Percentiles rank a stretch among this genome's conserved stretches.
Conservation (phyloP, 179 eudicot species). For the Monotropa hypopitys region DNA sequence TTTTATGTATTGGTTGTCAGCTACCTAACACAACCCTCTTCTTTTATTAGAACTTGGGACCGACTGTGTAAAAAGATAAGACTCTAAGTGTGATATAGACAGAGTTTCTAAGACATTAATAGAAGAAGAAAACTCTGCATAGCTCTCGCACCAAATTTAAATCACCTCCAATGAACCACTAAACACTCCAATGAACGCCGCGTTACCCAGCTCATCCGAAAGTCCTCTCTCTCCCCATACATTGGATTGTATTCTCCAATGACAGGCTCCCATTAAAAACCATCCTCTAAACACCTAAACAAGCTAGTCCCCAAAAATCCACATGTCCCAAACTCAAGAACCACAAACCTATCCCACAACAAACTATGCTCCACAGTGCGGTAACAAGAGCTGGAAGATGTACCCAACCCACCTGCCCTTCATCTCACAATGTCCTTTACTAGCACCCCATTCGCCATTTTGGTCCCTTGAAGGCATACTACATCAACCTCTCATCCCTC, state of each 20-base stretch:
- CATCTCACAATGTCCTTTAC: background rate
- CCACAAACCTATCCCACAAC: background rate
- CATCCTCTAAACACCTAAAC: background rate
- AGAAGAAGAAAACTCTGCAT: background rate
- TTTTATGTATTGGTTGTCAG: no score
- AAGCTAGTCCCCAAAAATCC: background rate
- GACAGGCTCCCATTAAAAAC: background rate
- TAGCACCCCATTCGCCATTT: background rate
- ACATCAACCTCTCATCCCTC: background rate
- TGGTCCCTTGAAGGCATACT: background rate
- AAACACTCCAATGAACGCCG: background rate
- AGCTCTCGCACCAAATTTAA: background rate
- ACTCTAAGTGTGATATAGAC: no score
- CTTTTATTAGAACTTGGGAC: no score
- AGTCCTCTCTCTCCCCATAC: background rate
- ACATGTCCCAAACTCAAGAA: background rate
- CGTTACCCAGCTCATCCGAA: background rate
- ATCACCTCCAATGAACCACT: no score
- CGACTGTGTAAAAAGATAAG: no score
- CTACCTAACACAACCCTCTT: no score
- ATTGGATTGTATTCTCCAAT: background rate
- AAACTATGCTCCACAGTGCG: background rate
- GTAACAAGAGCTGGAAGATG: background rate
- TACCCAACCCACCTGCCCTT: background rate
- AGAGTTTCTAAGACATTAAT: no score